Evolutionary conservation across 2,329 filamentous ascomycete species (phyloP).

Genomic region (Microdochium paspali): DNA sequence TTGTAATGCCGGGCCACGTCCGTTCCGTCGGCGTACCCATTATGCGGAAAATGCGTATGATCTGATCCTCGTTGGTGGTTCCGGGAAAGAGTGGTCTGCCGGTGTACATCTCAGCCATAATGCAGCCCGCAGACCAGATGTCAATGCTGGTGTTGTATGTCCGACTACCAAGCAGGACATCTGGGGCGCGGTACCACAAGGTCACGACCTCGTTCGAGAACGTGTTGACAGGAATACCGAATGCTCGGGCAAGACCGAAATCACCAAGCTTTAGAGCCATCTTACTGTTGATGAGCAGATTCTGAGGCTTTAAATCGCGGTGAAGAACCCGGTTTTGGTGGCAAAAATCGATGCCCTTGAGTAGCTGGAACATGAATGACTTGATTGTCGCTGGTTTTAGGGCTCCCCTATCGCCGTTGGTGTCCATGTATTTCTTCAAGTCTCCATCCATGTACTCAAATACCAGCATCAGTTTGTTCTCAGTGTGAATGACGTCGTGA

Average conservation of each 20-base stretch:
- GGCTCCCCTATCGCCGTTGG: constrained; percentile 77
- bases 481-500: constrained; percentile 97
- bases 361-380: constrained; percentile 97
- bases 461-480: constrained; percentile 99
- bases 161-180: constrained; percentile 84
- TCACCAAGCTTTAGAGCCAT: constrained; percentile 88
- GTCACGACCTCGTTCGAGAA: constrained; percentile 98
- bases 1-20: constrained; percentile 89
- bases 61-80: constrained; percentile 96
- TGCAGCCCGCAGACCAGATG: constrained; percentile 98
- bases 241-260: constrained; percentile 87
- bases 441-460: constrained; percentile 99
- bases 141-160: constrained; percentile 99
- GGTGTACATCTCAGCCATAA: constrained; percentile 99
- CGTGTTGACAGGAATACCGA: constrained; percentile 95
- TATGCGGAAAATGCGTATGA: constrained; percentile 92
- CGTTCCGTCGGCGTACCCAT: constrained; percentile 97
- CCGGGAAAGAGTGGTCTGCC: constrained; percentile 92
- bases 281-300: constrained; percentile 88
- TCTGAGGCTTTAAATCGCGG: constrained; percentile 92
- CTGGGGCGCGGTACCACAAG: constrained; percentile 93
- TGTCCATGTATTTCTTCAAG: constrained; percentile 98
- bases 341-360: constrained; percentile 94
- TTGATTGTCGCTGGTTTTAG: constrained; percentile 89
- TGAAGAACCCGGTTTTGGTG: constrained; percentile 95